Evolutionary conservation across 257 asterid genomes (phyloP), one percentile per base, ranked within the genome.

Genomic region (Solanum sitiens): DNA sequence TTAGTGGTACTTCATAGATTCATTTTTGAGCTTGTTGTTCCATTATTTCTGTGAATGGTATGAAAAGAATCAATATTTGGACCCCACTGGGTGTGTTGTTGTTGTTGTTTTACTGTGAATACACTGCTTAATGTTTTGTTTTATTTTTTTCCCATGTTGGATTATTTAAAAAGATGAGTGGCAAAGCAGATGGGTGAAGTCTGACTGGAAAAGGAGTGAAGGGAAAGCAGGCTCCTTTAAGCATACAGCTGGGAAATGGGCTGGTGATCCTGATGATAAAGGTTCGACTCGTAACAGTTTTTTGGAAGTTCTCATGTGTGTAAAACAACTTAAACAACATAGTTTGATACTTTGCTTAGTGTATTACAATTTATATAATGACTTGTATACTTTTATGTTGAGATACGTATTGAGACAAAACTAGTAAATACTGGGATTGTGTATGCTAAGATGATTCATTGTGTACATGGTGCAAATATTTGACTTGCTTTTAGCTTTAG

Each of bases 151-250:
- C 73, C 61, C 8, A 11, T 74, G 21, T 37, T 83, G 25, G 72
- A 71, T 84, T 72, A 61, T 33, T 70, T 45, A 14, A 86, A 83
- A 89, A 95, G 98, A 92, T 91, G 98, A 97, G 87, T 97, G 99
- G 99, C 95, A 92, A 88, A 93, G 92, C 83, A 90, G 98, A 86
- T 95, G 99, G 98, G 98, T 97, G 91, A 93, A 27, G 92, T 97
- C 99, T 42, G 98, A 97, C 88, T 97, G 99, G 99, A 97, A 97
- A 87, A 92, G 88, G 90, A 90, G 92, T 42, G 99, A 97, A 90
- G 99, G 99, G 83, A 97, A 97, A 95, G 99, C 99, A 59, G 98
- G 98, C 21, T 82, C 95, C n/a, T 97, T 97, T 89, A 97, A 94
- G 95, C 99, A 97, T 93, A 87, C 98, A 2, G 94, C 98, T 23